Percentiles rank a stretch among this genome's conserved stretches.
These are phyloP conservation scores for Maudiozyma barnettii DNA, from an alignment of 805 yeast genomes.

Conservation along the genomic window DNA sequence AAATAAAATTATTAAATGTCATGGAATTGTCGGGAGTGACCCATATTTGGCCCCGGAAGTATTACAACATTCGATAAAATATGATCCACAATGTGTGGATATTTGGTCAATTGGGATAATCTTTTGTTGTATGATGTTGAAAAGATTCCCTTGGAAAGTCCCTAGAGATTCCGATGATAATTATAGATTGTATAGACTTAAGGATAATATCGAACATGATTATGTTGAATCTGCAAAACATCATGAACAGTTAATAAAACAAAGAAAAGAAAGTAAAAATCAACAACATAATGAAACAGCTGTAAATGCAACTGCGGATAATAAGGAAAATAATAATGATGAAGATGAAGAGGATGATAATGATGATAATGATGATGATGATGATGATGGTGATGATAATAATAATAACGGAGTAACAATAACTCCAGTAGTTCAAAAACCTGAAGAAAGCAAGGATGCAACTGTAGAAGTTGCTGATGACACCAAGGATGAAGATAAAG, in stretches of 20 bases:
- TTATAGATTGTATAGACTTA: conserved; percentile 50
- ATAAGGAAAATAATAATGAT: too few species aligned
- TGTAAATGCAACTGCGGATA: too few species aligned
- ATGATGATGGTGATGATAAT: conserved; percentile 46
- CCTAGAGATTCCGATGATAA: conserved; percentile 63
- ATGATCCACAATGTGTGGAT: conserved; percentile 71
- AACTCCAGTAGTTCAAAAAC: too few species aligned
- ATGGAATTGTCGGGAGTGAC: conserved; percentile 76
- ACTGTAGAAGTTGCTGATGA: conserved; percentile 48
- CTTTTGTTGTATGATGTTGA: conserved; percentile 76
- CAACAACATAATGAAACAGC: too few species aligned
- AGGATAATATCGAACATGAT: conserved; percentile 69
- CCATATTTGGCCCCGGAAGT: conserved; percentile 85
- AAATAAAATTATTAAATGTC: conserved; percentile 45
- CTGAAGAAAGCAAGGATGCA: too few species aligned
- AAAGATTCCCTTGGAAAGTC: conserved; percentile 81
- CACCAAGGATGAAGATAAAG: conserved; percentile 44
- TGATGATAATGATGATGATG: conserved; percentile 34
- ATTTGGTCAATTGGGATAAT: conserved; percentile 80
- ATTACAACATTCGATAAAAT: conserved; percentile 36
- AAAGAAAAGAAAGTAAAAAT: conserved; percentile 20
- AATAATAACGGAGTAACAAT: too few species aligned
- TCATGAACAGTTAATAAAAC: conserved; percentile 52
- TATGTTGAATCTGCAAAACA: conserved; percentile 59
- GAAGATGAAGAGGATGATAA: neutral